phyloP scores from a whole-genome alignment of 2,329 filamentous ascomycete genomes.

The Pseudogymnoascus destructans region DNA sequence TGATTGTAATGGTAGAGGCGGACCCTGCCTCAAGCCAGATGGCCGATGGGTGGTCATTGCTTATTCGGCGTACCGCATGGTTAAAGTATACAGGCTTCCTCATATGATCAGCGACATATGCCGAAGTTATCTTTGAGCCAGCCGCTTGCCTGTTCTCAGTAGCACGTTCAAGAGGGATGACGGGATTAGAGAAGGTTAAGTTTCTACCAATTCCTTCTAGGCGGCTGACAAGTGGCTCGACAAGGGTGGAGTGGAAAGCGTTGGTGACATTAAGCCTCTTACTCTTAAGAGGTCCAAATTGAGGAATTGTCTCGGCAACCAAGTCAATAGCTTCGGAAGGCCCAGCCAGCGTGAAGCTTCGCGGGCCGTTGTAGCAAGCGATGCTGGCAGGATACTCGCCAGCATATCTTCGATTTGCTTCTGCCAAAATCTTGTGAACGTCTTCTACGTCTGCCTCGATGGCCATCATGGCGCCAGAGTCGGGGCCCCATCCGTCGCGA shows the following conservation, averaged over 20 bases:
- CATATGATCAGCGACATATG: constrained; percentile 17
- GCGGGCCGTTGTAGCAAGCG: constrained; percentile 27
- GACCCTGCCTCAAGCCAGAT: constrained; percentile 28
- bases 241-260: constrained; percentile 23
- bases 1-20: constrained; percentile 22
- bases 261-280: constrained; percentile 22
- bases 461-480: constrained; percentile 28
- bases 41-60: constrained; percentile 12
- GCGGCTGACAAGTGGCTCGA: constrained; percentile 19
- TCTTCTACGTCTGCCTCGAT: constrained; percentile 14
- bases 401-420: background rate
- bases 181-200: constrained; percentile 18
- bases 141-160: background rate
- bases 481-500: constrained; percentile 25
- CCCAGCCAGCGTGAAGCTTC: constrained; percentile 25
- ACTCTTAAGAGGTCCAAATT: constrained; percentile 15
- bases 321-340: constrained; percentile 20
- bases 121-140: background rate
- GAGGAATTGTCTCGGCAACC: constrained; percentile 13
- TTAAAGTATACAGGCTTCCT: constrained; percentile 24
- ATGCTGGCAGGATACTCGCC: constrained; percentile 16
- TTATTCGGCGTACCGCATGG: constrained; percentile 21
- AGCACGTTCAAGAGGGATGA: constrained; percentile 10
- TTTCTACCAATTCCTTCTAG: constrained; percentile 15
- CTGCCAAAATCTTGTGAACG: constrained; percentile 11